phyloP scores from a whole-genome alignment of 768 basidiomycete species.

The Lactarius trivialis region DNA sequence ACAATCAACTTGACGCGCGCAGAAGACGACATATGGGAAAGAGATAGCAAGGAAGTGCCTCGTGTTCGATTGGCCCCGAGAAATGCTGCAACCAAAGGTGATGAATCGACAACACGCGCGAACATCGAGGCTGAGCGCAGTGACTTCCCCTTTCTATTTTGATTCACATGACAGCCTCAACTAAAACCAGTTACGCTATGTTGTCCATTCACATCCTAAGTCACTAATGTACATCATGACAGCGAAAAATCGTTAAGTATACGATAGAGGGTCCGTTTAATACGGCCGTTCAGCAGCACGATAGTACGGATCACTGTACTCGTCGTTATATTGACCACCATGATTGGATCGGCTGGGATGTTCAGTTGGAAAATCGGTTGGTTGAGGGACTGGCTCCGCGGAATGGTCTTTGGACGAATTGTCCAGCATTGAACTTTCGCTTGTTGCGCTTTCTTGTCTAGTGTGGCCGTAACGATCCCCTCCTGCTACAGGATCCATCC shows the following conservation, averaged over 20 bases:
- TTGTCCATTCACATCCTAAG: constrained; percentile 11
- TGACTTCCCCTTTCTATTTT: constrained; percentile 17
- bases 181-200: background rate
- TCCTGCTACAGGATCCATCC: constrained; percentile 29
- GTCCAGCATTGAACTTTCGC: constrained; percentile 18
- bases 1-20: constrained; percentile 18
- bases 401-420: constrained; percentile 7
- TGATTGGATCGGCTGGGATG: background rate
- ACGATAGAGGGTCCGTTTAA: background rate
- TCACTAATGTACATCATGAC: background rate
- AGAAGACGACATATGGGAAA: constrained; percentile 22
- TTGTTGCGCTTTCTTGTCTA: constrained; percentile 16
- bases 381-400: background rate
- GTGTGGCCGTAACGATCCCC: constrained; percentile 18
- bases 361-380: background rate
- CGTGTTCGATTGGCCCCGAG: constrained; percentile 15
- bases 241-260: background rate
- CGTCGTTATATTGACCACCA: constrained; percentile 2
- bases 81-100: constrained; percentile 10
- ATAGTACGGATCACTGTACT: constrained; percentile 32
- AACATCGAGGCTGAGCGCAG: constrained; percentile 27
- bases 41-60: constrained; percentile 19
- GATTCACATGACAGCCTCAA: constrained; percentile 11
- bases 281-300: constrained; percentile 7
- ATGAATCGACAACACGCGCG: constrained; percentile 26